A percentile compares a stretch with the other conserved stretches of the same genome.
These are phyloP conservation scores for Chlamydomonas asymmetrica DNA, from an alignment of 139 green algal species.

Conservation along the genomic window DNA sequence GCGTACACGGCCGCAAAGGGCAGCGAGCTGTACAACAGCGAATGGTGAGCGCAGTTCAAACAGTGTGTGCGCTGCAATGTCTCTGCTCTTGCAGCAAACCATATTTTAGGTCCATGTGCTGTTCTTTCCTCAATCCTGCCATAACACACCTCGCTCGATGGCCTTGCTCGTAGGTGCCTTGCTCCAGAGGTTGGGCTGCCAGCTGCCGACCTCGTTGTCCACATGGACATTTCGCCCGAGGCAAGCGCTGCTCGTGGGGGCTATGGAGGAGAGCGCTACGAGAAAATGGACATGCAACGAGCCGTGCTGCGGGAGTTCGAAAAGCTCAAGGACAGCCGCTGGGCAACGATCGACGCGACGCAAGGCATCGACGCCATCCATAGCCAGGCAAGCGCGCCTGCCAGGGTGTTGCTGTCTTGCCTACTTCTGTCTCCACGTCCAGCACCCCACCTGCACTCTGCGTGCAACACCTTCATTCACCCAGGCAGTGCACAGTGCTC, in stretches of 20 bases:
- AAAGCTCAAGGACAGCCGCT: slow-evolving; percentile 16
- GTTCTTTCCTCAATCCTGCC: neutral
- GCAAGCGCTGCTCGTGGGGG: slow-evolving; percentile 65
- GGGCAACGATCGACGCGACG: slow-evolving; percentile 21
- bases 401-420: neutral
- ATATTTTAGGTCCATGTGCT: neutral
- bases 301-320: slow-evolving; percentile 36
- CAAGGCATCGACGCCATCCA: slow-evolving; percentile 16
- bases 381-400: neutral
- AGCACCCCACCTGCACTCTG: neutral
- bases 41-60: no score
- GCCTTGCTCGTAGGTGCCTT: slow-evolving; percentile 56
- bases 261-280: slow-evolving; percentile 91
- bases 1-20: slow-evolving; percentile 93
- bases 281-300: slow-evolving; percentile 72
- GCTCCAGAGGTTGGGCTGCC: slow-evolving; percentile 73
- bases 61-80: neutral
- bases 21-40: no score
- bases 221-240: slow-evolving; percentile 68
- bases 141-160: neutral
- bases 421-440: neutral
- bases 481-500: no score
- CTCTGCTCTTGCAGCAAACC: neutral
- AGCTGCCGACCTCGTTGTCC: slow-evolving; percentile 86
- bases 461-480: neutral